These are phyloP conservation scores for Apiotrichum veenhuisii DNA, from an alignment of 1,284 basidiomycete species.

Conservation along the genomic window DNA sequence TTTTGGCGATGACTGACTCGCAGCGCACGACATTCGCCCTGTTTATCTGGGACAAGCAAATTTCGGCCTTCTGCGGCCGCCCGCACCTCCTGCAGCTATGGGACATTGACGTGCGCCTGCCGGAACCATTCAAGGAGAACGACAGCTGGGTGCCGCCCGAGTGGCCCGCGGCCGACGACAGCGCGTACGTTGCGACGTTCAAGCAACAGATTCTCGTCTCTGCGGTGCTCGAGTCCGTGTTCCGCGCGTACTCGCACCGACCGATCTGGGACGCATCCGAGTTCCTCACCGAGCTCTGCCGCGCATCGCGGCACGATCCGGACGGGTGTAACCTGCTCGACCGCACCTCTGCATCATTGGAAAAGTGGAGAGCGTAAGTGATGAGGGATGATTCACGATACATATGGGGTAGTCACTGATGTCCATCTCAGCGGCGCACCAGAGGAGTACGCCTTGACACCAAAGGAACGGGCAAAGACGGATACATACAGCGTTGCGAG, in stretches of 20 bases:
- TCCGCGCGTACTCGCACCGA: slow-evolving; percentile 11
- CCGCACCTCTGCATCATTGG: slow-evolving; percentile 3
- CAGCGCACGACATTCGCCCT: slow-evolving; percentile 16
- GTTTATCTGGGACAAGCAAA: slow-evolving; percentile 19
- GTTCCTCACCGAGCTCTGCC: slow-evolving; percentile 13
- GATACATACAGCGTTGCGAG: slow-evolving; percentile 7
- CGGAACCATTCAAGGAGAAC: slow-evolving; percentile 9
- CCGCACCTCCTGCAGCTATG: slow-evolving; percentile 10
- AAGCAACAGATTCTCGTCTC: slow-evolving; percentile 11
- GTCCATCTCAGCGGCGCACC: no score
- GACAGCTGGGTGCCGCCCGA: neutral
- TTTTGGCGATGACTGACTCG: neutral
- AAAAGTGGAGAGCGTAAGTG: slow-evolving; percentile 2
- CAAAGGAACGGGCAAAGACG: neutral
- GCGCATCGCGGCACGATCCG: neutral
- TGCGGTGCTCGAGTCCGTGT: slow-evolving; percentile 5
- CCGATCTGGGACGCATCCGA: slow-evolving; percentile 8
- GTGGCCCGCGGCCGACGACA: neutral
- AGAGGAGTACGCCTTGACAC: neutral
- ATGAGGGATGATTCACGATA: neutral
- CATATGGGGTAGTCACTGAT: no score
- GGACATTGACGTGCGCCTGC: slow-evolving; percentile 17
- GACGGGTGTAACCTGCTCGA: slow-evolving; percentile 11
- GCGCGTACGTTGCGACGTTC: slow-evolving; percentile 7
- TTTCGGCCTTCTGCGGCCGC: slow-evolving; percentile 15